A percentile compares a stretch with the other conserved stretches of the same genome.
Evolutionary conservation across 768 basidiomycete species (phyloP).

Genomic region (Mycena metata): DNA sequence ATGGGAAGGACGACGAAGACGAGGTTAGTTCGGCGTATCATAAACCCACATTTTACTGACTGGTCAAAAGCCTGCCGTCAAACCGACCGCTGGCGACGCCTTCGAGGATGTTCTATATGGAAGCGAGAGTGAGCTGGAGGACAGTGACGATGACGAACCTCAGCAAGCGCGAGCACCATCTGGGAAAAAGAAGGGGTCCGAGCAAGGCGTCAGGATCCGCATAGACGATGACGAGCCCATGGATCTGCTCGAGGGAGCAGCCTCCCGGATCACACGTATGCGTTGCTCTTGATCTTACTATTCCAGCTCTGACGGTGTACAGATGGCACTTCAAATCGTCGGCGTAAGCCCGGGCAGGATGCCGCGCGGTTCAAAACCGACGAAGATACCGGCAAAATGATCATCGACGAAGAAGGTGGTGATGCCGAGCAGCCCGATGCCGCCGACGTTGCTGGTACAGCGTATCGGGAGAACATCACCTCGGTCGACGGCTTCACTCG

Average conservation of each 20-base stretch:
- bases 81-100: slow-evolving; percentile 81
- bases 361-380: slow-evolving; percentile 90
- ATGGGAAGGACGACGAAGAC: slow-evolving; percentile 69
- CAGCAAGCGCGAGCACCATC: slow-evolving; percentile 39
- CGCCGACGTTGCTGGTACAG: slow-evolving; percentile 75
- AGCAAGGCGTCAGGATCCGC: slow-evolving; percentile 74
- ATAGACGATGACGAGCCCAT: slow-evolving; percentile 94
- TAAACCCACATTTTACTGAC: slow-evolving; percentile 13
- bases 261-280: slow-evolving; percentile 78
- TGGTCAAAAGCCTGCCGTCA: slow-evolving; percentile 53
- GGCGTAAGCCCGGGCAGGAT: slow-evolving; percentile 88
- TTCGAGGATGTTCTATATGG: slow-evolving; percentile 99
- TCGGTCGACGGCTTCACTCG: slow-evolving; percentile 93
- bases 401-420: slow-evolving; percentile 73
- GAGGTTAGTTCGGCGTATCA: slow-evolving; percentile 49
- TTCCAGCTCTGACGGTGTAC: slow-evolving; percentile 15
- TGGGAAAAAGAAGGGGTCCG: slow-evolving; percentile 50
- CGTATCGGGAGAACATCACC: slow-evolving; percentile 86
- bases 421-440: slow-evolving; percentile 56
- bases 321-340: slow-evolving; percentile 64
- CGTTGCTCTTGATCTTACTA: slow-evolving; percentile 30
- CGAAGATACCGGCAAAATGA: slow-evolving; percentile 83
- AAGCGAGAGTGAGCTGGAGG: slow-evolving; percentile 91
- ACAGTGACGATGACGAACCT: slow-evolving; percentile 72
- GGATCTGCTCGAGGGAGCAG: slow-evolving; percentile 90